Evolutionary conservation across 139 green algal genomes (phyloP).

Genomic region (Coelastrella sp.): DNA sequence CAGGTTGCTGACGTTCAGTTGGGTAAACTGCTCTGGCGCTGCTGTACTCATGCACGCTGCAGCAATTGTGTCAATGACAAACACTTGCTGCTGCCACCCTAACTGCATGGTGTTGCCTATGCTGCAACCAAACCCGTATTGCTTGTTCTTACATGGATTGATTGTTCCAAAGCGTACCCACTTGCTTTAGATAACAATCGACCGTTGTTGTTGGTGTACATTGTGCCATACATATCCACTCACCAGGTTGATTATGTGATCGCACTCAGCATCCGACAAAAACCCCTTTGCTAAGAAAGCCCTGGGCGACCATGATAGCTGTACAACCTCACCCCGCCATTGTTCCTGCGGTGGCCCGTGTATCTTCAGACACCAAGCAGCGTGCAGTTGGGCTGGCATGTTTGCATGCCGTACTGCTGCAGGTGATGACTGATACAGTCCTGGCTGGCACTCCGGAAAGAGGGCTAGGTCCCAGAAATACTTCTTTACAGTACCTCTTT

Average conservation of each 20-base stretch:
- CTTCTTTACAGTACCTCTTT: neutral
- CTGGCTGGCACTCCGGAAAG: neutral
- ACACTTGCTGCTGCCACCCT: too few species aligned
- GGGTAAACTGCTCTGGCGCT: neutral
- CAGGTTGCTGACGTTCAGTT: too few species aligned
- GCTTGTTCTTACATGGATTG: too few species aligned
- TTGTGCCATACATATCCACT: neutral
- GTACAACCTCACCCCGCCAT: constrained; percentile 72
- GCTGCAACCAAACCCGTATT: too few species aligned
- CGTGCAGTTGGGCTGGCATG: neutral
- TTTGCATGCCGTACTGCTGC: neutral
- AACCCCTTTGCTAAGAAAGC: constrained; percentile 71
- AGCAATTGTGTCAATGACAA: neutral
- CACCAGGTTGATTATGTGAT: constrained; percentile 70
- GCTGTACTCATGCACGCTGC: neutral
- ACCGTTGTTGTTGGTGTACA: too few species aligned
- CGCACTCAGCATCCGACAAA: constrained; percentile 69
- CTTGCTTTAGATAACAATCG: too few species aligned
- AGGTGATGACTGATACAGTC: neutral
- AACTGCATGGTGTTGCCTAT: too few species aligned
- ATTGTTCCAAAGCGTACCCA: too few species aligned
- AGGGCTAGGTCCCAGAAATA: neutral
- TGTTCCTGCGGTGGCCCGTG: constrained; percentile 58
- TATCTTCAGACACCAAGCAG: neutral
- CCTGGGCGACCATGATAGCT: constrained; percentile 72